These are phyloP conservation scores for Mucor saturninus DNA, from an alignment of 371 early-diverging fungal species.

Conservation along the genomic window DNA sequence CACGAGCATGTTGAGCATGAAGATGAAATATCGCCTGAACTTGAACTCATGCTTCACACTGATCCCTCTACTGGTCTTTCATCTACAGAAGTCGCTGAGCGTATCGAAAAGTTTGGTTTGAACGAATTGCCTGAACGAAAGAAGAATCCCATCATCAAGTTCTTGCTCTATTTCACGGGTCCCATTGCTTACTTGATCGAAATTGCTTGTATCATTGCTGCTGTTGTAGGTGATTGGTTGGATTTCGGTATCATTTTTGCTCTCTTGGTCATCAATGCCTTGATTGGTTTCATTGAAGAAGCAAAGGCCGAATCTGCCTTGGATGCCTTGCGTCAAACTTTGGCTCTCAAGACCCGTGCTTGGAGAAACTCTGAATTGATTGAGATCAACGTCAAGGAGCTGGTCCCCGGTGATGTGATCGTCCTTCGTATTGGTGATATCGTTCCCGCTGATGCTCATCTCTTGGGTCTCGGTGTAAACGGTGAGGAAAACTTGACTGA, in stretches of 20 bases:
- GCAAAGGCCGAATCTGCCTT: constrained; percentile 90
- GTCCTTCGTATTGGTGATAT: constrained; percentile 91
- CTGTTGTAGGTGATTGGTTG: constrained; percentile 76
- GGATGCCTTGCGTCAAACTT: constrained; percentile 86
- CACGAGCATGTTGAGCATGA: constrained; percentile 40
- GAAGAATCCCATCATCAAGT: constrained; percentile 82
- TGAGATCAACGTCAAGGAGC: constrained; percentile 78
- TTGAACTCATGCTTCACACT: constrained; percentile 71
- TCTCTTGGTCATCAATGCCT: constrained; percentile 84
- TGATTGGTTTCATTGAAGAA: constrained; percentile 90
- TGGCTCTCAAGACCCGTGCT: constrained; percentile 80
- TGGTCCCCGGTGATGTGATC: constrained; percentile 90
- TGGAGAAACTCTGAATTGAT: constrained; percentile 77
- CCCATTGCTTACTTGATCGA: constrained; percentile 91
- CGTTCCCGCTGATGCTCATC: constrained; percentile 87
- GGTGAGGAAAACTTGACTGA: constrained; percentile 76
- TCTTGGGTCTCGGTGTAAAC: constrained; percentile 83
- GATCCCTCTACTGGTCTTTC: constrained; percentile 67
- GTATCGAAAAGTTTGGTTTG: constrained; percentile 62
- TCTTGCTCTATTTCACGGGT: constrained; percentile 88
- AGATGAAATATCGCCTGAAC: constrained; percentile 73
- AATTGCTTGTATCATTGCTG: constrained; percentile 75
- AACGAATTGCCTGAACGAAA: constrained; percentile 82
- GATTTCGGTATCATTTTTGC: constrained; percentile 88
- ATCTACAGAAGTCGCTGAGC: constrained; percentile 59